Evolutionary conservation across 495 filamentous ascomycete species (phyloP).

Genomic region (Penicillium odoratum): DNA sequence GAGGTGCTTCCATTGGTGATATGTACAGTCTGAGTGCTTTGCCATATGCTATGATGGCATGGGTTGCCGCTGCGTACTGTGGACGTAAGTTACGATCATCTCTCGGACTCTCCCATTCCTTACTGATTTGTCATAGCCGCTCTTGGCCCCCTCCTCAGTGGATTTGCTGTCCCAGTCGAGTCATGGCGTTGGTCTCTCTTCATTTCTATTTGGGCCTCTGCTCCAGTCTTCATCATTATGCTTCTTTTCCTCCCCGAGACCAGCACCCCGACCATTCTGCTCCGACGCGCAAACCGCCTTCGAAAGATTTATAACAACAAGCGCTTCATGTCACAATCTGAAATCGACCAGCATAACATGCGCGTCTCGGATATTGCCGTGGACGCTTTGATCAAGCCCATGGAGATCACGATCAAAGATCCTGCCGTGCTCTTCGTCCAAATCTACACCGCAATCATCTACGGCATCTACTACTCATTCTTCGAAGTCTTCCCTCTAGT

Average conservation of each 20-base stretch:
- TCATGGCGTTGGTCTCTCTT: conserved; percentile 58
- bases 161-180: conserved; percentile 57
- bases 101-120: neutral
- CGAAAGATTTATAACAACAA: conserved; percentile 44
- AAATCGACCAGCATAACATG: conserved; percentile 53
- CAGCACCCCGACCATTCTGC: conserved; percentile 55
- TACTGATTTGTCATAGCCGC: conserved; percentile 44
- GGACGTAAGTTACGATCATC: conserved; percentile 34
- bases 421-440: conserved; percentile 63
- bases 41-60: conserved; percentile 54
- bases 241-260: conserved; percentile 60
- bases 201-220: conserved; percentile 51
- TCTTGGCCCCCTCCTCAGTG: conserved; percentile 62
- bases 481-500: conserved; percentile 77
- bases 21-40: conserved; percentile 55
- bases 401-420: conserved; percentile 64
- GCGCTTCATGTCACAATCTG: conserved; percentile 46
- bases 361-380: conserved; percentile 46
- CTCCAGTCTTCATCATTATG: conserved; percentile 48
- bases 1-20: conserved; percentile 56
- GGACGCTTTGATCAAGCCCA: conserved; percentile 61
- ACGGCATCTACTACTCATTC: conserved; percentile 70
- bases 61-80: conserved; percentile 53
- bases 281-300: conserved; percentile 56
- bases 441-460: conserved; percentile 62